Percentiles rank a stretch among this genome's conserved stretches.
phyloP scores from a whole-genome alignment of 257 asterid species.

The Lycium ferocissimum region DNA sequence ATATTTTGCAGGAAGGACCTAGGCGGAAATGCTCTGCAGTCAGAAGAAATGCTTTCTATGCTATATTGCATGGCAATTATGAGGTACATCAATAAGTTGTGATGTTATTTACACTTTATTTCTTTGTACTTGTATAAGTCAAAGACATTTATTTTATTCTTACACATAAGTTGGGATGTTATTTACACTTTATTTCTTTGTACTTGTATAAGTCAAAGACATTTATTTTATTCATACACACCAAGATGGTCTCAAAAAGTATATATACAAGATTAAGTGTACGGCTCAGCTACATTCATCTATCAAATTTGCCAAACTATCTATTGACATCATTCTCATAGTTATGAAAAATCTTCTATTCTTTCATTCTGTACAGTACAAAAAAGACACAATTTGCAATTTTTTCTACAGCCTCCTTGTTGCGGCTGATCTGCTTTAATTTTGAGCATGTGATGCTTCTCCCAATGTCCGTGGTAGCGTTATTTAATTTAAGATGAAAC shows the following conservation, averaged over 20 bases:
- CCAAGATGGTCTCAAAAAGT: not conserved
- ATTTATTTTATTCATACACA: too few species aligned
- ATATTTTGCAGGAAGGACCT: conserved; percentile 56
- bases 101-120: not conserved
- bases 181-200: not conserved
- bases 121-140: not conserved
- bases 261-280: not conserved
- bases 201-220: not conserved
- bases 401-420: not conserved
- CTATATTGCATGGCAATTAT: conserved; percentile 81
- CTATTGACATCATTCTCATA: not conserved
- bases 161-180: not conserved
- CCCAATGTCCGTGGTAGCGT: not conserved
- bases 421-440: not conserved
- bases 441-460: not conserved
- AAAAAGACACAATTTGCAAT: not conserved
- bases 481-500: not conserved
- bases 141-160: too few species aligned
- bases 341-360: not conserved
- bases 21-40: conserved; percentile 50
- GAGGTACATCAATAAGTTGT: conserved; percentile 56
- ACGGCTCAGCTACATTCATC: not conserved
- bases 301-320: not conserved
- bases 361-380: not conserved
- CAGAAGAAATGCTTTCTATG: conserved; percentile 78